Conservation (phyloP, 2,329 filamentous ascomycete genomes). For the Ophiostoma himal-ulmi region DNA sequence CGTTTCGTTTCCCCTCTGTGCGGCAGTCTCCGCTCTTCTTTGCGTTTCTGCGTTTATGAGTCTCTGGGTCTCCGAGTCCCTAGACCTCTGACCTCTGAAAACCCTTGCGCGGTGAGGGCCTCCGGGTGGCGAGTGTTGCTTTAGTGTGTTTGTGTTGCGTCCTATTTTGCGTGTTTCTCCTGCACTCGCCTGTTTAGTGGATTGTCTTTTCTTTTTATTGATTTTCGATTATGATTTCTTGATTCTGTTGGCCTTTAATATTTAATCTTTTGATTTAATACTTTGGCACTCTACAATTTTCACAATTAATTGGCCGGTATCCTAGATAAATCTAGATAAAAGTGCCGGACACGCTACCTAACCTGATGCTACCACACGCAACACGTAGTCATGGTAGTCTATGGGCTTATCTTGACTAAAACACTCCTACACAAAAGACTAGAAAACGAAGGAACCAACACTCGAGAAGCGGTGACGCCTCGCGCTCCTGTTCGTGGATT, state of each 20-base stretch:
- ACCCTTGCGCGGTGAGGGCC: not conserved
- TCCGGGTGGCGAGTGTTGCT: conserved; percentile 4
- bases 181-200: not conserved
- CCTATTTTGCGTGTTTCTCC: not conserved
- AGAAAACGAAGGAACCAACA: not conserved
- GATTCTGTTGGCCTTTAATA: not conserved
- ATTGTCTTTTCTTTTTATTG: not conserved
- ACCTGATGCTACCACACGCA: conserved; percentile 2
- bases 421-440: not conserved
- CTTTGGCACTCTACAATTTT: no score
- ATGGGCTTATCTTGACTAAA: conserved; percentile 2
- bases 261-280: not conserved
- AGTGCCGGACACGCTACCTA: conserved; percentile 11
- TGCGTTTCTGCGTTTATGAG: not conserved
- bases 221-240: not conserved
- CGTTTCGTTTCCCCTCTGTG: no score
- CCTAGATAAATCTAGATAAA: not conserved
- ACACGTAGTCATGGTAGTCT: not conserved
- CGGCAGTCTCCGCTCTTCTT: not conserved
- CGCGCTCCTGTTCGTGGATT: not conserved
- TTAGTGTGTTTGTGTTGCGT: not conserved
- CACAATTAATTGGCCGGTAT: no score
- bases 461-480: conserved; percentile 11
- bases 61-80: not conserved
- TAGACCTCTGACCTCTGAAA: not conserved